phyloP scores from a whole-genome alignment of 805 yeast species.

The Candida arabinofermentans region DNA sequence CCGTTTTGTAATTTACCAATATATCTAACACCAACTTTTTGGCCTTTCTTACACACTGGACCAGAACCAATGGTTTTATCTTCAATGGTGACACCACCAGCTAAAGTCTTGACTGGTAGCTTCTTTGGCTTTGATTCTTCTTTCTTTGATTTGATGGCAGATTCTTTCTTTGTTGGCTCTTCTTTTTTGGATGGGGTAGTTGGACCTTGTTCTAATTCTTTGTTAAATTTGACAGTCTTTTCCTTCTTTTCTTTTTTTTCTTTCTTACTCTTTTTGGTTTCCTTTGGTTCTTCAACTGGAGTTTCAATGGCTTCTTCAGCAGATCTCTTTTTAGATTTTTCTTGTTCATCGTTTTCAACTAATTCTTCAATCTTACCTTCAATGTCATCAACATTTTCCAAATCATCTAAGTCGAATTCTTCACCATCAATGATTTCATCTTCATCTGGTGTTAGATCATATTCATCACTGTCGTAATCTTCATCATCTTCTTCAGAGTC shows the following conservation, averaged over 20 bases:
- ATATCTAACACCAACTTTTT: slow-evolving; percentile 94
- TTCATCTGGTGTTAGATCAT: slow-evolving; percentile 73
- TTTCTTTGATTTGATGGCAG: slow-evolving; percentile 22
- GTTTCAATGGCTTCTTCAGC: slow-evolving; percentile 32
- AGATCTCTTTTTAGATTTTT: slow-evolving; percentile 29
- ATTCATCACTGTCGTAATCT: slow-evolving; percentile 49
- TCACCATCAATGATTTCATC: slow-evolving; percentile 55
- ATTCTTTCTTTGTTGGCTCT: slow-evolving; percentile 26
- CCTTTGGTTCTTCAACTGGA: slow-evolving; percentile 28
- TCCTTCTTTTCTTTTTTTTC: slow-evolving; percentile 38
- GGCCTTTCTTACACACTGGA: slow-evolving; percentile 79
- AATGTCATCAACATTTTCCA: slow-evolving; percentile 66
- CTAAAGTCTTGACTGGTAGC: slow-evolving; percentile 70
- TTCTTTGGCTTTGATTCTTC: slow-evolving; percentile 36
- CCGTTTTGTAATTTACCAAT: slow-evolving; percentile 97
- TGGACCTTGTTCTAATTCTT: slow-evolving; percentile 94
- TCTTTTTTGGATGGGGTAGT: slow-evolving; percentile 38
- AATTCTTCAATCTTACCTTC: slow-evolving; percentile 73
- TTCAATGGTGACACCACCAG: slow-evolving; percentile 92
- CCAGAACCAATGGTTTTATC: slow-evolving; percentile 91
- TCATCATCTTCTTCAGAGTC: slow-evolving; percentile 45
- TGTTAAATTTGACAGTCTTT: slow-evolving; percentile 84
- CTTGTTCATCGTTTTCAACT: slow-evolving; percentile 55
- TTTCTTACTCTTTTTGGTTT: slow-evolving; percentile 31
- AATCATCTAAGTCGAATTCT: slow-evolving; percentile 54